Base-by-base conservation (phyloP, 1,139 yeast species). In the Blastobotrys persicus region DNA sequence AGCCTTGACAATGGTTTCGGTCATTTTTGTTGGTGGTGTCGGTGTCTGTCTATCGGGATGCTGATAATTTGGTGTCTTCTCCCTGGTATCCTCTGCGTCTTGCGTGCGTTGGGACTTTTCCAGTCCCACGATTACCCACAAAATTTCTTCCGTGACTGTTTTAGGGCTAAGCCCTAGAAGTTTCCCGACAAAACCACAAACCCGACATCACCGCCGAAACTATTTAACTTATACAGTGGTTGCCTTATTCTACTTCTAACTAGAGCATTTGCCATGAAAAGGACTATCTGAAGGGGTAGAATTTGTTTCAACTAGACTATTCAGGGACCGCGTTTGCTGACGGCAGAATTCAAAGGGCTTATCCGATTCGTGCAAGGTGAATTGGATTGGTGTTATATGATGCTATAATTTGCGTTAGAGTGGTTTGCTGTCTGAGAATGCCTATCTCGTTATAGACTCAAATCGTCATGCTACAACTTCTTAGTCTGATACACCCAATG, bases 1-100 rank as follows among this genome's bases (percentile, higher is more conserved):
- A 76, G 95, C 87, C 81, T 87, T 86, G 77, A 91, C 94, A 73
- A 86, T 79, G 74, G 95, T 73, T 71, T 78, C 79, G 20, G 34
- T 31, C 32, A 23, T 41, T 34, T 34, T 13, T 34, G 38, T 34
- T 34, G 38, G 13, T 34, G 38, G 38, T 34, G 38, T 34, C 38
- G 28, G 28, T 23, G 28, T 23, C 28, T 23, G 28, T 23, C 28
- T 23, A 23, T 23, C 28, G 28, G 28, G 28, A 23, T 23, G 28
- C 28, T 23, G 28, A 23, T 23, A 23, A 6, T 23, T 23, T 23
- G 28, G 28, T 23, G 9, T 23, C 28, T 23, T 23, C 28, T 9
- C 28, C n/a, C 9, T 9, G 28, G 5, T 23, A 23, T 23, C 28
- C 28, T 23, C 28, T 23, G 28, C 28, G 9, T 23, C 28, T 9